Evolutionary conservation across 352 stramenopile species (phyloP).

Genomic region (Thalassiosira ordinaria): DNA sequence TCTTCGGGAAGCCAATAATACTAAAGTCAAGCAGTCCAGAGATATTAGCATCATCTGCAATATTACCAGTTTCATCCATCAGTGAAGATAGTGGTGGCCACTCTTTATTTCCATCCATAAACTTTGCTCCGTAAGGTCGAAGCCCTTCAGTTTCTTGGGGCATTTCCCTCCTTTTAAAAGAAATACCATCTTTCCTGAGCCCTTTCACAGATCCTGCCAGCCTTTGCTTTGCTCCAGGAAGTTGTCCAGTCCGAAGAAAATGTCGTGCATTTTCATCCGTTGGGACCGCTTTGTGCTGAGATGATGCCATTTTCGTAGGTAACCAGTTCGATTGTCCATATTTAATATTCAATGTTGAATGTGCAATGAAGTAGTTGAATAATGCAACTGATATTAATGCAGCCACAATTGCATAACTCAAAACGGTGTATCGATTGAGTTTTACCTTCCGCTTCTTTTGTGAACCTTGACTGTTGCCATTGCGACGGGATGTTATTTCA

Average conservation of each 20-base stretch:
- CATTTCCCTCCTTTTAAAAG: background rate
- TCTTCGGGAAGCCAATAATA: slow-evolving; percentile 77
- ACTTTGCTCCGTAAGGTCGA: slow-evolving; percentile 11
- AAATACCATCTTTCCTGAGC: background rate
- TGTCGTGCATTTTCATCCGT: background rate
- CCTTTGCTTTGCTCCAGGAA: background rate
- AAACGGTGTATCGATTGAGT: background rate
- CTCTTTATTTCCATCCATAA: slow-evolving; percentile 11
- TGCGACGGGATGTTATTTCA: background rate
- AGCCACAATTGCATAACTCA: background rate
- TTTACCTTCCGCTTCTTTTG: background rate
- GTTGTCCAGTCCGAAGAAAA: background rate
- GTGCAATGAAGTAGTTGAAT: slow-evolving; percentile 2
- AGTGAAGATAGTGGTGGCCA: slow-evolving; percentile 31
- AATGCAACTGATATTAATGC: slow-evolving; percentile 5
- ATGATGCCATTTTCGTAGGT: background rate
- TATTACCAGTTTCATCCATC: slow-evolving; percentile 23
- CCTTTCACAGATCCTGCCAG: background rate
- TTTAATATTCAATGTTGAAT: background rate
- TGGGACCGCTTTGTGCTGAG: background rate
- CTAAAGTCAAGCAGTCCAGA: slow-evolving; percentile 67
- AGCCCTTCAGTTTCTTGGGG: background rate
- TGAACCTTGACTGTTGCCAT: background rate
- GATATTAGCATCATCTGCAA: slow-evolving; percentile 33
- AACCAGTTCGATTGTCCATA: background rate